Evolutionary conservation across 805 yeast genomes (phyloP), one percentile per base, ranked within the genome.

Genomic region (Hagleromyces aurorensis): DNA sequence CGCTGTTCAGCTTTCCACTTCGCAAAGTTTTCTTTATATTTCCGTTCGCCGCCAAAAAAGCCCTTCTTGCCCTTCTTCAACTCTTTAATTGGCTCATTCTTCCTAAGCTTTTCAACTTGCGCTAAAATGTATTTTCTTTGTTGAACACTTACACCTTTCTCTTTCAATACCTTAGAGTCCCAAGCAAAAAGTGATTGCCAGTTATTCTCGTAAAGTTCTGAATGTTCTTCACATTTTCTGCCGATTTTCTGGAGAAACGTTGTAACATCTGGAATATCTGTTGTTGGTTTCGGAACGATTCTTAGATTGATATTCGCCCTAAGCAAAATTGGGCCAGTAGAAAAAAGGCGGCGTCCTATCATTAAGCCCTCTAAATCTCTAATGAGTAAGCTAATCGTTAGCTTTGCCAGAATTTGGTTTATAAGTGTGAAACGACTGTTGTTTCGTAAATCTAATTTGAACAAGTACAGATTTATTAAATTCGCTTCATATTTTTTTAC

Each of bases 31-130:
- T 77, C 79, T 46, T 69, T 73, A 37, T 78, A 70, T 47, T 75
- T 79, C 55, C 95, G 72, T 59, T 86, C 96, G 49, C 96, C 94
- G 15, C 96, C 96, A 59, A 75, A 64, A 46, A 64, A 65, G 45
- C 70, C 67, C 67, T 84, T 84, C 64, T 69, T 77, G n/a, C 87
- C 84, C 38, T 63, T 57, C 43, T 70, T 70, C 40, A 72, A 65
- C 47, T 75, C 81, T 34, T 61, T 47, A 34, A 81, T 60, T 13
- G 69, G 65, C 31, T 65, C 67, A 31, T 77, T 73, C 37, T 71
- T 67, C 45, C 72, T 69, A 47, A 67, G 78, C 44, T 69, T 72
- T 48, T 86, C 77, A 27, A 72, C 67, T 78, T 93, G 86, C 25
- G 69, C 62, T 37, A 85, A 58, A 35, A 87, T 69, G 59, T 82